These are phyloP conservation scores for Penicillium paradoxum DNA, from an alignment of 495 filamentous ascomycete species.

Conservation along the genomic window DNA sequence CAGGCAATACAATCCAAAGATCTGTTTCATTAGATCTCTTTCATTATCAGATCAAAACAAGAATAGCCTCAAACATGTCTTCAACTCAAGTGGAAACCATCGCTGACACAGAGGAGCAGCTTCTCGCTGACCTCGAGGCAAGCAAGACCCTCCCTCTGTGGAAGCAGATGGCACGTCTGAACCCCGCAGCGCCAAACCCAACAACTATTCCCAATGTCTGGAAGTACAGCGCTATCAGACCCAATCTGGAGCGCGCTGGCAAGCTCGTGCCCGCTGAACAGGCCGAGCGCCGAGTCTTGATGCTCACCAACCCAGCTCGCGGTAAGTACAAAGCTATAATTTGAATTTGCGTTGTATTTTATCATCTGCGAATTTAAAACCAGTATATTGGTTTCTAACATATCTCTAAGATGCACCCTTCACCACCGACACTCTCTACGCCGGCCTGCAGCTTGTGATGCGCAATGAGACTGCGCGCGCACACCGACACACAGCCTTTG, in stretches of 20 bases:
- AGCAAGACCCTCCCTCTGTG: constrained; percentile 32
- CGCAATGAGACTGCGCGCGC: constrained; percentile 45
- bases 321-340: constrained; percentile 19
- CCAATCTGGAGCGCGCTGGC: constrained; percentile 37
- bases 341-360: too few species aligned
- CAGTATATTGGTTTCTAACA: neutral
- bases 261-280: constrained; percentile 38
- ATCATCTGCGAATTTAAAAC: too few species aligned
- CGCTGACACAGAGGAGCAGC: constrained; percentile 23
- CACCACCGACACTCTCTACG: constrained; percentile 50
- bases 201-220: constrained; percentile 34
- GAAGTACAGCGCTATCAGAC: constrained; percentile 37
- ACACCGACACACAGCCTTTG: constrained; percentile 47
- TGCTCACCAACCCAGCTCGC: constrained; percentile 44
- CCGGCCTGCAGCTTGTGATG: constrained; percentile 47
- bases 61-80: neutral
- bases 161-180: constrained; percentile 43
- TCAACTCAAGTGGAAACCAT: neutral
- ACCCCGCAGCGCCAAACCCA: constrained; percentile 42
- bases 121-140: constrained; percentile 19
- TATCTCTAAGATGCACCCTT: constrained; percentile 34
- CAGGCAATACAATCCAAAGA: neutral
- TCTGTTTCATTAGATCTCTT: neutral
- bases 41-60: neutral
- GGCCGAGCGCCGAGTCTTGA: constrained; percentile 44